phyloP scores from a whole-genome alignment of 1,139 yeast species.

The Suhomyces atakaporum region DNA sequence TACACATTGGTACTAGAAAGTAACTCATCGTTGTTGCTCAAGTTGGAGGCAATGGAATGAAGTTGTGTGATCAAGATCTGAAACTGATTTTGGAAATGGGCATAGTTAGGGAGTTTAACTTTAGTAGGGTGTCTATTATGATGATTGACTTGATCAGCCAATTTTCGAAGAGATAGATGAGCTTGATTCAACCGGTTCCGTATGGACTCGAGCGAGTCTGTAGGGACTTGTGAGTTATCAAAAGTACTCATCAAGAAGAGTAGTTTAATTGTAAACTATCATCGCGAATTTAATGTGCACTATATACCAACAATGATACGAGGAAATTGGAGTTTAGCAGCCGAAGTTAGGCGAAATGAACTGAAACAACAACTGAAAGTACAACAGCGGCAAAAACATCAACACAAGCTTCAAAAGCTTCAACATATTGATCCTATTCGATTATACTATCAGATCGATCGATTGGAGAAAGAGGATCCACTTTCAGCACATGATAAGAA shows the following conservation, averaged over 20 bases:
- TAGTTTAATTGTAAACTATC: too few relatives aligned
- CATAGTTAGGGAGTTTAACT: conserved; percentile 43
- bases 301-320: conserved; percentile 33
- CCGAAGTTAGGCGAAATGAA: conserved; percentile 43
- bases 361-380: conserved; percentile 37
- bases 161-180: conserved; percentile 44
- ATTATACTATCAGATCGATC: conserved; percentile 32
- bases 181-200: conserved; percentile 48
- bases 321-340: conserved; percentile 46
- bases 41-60: conserved; percentile 66
- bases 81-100: conserved; percentile 70
- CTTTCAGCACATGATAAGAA: conserved; percentile 25
- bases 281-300: neutral
- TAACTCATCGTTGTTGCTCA: conserved; percentile 61
- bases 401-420: conserved; percentile 30
- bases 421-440: conserved; percentile 35
- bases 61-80: conserved; percentile 82
- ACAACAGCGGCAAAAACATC: conserved; percentile 43
- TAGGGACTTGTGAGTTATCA: conserved; percentile 34
- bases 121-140: conserved; percentile 43
- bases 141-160: conserved; percentile 45
- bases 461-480: conserved; percentile 22
- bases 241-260: conserved; percentile 8
- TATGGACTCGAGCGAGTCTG: conserved; percentile 45
- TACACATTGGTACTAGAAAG: conserved; percentile 71